Base-by-base conservation (phyloP, 1,139 yeast genomes). In the Zygosaccharomyces pseudobailii region DNA sequence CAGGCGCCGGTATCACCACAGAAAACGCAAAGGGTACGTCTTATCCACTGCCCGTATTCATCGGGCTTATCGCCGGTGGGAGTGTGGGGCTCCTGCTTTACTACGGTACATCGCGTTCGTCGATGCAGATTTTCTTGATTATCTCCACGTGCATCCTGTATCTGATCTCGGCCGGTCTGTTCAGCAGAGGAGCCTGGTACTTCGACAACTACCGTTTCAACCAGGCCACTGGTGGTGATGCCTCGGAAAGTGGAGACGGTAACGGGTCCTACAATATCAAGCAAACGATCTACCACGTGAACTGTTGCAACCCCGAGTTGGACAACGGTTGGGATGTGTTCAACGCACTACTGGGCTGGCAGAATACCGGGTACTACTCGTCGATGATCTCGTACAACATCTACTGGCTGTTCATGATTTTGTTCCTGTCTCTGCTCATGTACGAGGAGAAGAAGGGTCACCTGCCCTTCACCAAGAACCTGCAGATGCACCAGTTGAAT, bases 261-360 rank as follows among this genome's bases (percentile, higher is more conserved):
- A 90, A 95, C 42, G 97, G 97, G 62, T 82, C 96, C 36, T 89
- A 89, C 67, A 84, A 89, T 67, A 79, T 88, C 57, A 61, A 73
- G 48, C 75, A 78, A 61, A 71, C 87, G 6, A 96, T 89, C 17
- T 89, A 95, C 88, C 97, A 89, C 68, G 90, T 89, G 53, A 88
- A 89, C 74, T 89, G 96, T 71, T 89, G 96, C 72, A 88, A 87
- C 70, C 95, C 95, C 32, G 87, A 83, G 68, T 74, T 75, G 42
- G 95, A 88, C 65, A 83, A 87, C 52, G 94, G 94, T 71, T 89
- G 96, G 96, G 94, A 86, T 79, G 80, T 89, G 52, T 88, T 89
- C 76, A 88, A 87, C 62, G 85, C 95, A 10, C 68, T 87, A 47
- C 71, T 87, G 46, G 95, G 95, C 55, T 87, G 96, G 96, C 95